These are phyloP conservation scores for Entomophthora muscae DNA, from an alignment of 371 early-diverging fungal genomes.

Conservation along the genomic window DNA sequence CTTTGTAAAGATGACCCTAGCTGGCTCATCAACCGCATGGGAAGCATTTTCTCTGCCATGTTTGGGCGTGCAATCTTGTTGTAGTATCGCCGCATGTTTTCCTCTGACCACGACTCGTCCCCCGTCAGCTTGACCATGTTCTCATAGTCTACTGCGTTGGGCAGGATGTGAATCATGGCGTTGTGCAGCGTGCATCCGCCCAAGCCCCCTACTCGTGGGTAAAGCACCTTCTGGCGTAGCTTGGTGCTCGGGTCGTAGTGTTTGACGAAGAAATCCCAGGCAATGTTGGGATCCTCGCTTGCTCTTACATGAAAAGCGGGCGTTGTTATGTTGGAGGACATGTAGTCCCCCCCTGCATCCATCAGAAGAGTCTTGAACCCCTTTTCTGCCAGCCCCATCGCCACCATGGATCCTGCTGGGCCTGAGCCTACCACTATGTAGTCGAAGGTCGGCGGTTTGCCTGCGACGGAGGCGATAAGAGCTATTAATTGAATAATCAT, in stretches of 20 bases:
- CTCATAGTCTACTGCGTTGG: neutral
- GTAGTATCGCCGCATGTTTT: neutral
- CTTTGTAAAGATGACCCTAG: neutral
- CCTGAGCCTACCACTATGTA: too few relatives aligned
- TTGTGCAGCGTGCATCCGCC: too few relatives aligned
- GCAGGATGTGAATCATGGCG: conserved; percentile 4
- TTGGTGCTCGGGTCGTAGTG: neutral
- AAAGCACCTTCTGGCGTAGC: neutral
- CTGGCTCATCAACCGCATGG: neutral
- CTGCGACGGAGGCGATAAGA: too few relatives aligned
- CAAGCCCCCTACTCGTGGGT: conserved; percentile 6
- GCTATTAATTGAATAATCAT: too few relatives aligned
- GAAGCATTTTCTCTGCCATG: neutral
- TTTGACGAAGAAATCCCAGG: conserved; percentile 5
- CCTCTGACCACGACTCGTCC: neutral
- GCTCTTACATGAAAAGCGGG: too few relatives aligned
- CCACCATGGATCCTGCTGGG: too few relatives aligned
- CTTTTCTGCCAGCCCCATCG: too few relatives aligned
- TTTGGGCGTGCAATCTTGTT: neutral
- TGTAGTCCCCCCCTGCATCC: neutral
- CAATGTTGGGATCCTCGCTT: neutral
- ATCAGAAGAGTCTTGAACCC: too few relatives aligned
- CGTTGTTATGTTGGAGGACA: neutral
- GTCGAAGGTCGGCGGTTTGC: too few relatives aligned
- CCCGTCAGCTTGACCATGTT: conserved; percentile 1